A percentile compares a stretch with the other conserved stretches of the same genome.
phyloP scores from a whole-genome alignment of 139 green algal species.

The Chlorella sp. region DNA sequence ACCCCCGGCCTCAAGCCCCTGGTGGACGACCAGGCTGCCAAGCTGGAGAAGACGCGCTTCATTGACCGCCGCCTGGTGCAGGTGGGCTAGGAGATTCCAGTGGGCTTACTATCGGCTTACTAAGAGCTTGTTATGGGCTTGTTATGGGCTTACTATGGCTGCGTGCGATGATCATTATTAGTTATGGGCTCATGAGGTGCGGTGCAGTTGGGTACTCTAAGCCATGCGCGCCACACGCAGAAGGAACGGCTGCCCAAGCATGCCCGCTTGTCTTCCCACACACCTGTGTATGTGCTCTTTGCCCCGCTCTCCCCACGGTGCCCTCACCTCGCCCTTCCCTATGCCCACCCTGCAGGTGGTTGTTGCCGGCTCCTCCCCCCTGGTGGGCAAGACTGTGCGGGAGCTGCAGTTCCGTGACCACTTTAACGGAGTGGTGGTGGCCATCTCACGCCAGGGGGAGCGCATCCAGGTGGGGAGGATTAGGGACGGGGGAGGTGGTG shows the following conservation, averaged over 20 bases:
- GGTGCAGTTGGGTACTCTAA: too few species aligned
- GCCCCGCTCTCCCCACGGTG: too few species aligned
- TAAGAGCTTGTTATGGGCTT: background rate
- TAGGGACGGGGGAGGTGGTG: too few species aligned
- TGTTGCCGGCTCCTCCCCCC: background rate
- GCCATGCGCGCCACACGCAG: too few species aligned
- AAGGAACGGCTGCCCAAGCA: too few species aligned
- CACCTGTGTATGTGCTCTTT: background rate
- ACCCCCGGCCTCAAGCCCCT: constrained; percentile 62
- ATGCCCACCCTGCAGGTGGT: background rate
- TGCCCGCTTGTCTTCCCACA: too few species aligned
- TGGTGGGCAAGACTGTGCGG: constrained; percentile 52
- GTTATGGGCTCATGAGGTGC: too few species aligned
- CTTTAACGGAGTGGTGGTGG: constrained; percentile 82
- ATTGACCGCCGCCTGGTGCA: constrained; percentile 56
- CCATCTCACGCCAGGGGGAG: constrained; percentile 66
- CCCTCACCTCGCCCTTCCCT: too few species aligned
- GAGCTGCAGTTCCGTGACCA: constrained; percentile 72
- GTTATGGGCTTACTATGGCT: too few species aligned
- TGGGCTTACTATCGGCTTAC: too few species aligned
- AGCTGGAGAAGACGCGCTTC: constrained; percentile 23
- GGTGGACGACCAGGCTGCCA: constrained; percentile 45
- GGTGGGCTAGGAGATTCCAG: constrained; percentile 4
- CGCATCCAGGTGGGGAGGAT: constrained; percentile 17
- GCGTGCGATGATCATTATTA: too few species aligned